Conservation (phyloP, 2,329 filamentous ascomycete species). For the Calonectria pteridis region DNA sequence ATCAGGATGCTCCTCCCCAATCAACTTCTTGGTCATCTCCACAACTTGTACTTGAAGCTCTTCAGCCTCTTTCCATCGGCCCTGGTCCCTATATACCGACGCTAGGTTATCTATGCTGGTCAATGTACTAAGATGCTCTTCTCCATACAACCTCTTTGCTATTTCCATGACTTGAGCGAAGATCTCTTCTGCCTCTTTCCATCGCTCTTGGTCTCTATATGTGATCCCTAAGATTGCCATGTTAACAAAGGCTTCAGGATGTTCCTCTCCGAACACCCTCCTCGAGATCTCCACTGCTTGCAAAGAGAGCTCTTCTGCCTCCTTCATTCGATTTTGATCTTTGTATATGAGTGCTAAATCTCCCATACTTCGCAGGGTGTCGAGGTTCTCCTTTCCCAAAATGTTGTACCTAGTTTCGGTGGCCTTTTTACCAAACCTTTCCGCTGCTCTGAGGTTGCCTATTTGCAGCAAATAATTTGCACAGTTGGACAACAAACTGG, state of each 20-base stretch:
- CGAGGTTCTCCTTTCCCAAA: background rate
- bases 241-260: no score
- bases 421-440: background rate
- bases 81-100: background rate
- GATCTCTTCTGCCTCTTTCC: background rate
- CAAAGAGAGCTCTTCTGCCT: no score
- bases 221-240: background rate
- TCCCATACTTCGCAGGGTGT: background rate
- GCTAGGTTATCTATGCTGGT: background rate
- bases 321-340: no score
- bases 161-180: background rate
- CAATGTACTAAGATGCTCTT: background rate
- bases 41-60: background rate
- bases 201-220: background rate
- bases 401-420: background rate
- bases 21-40: background rate
- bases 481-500: background rate
- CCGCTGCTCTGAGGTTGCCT: background rate
- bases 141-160: background rate
- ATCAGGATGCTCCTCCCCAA: background rate
- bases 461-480: background rate
- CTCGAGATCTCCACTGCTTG: background rate
- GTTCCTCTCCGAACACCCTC: background rate
- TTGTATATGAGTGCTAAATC: background rate
- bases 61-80: background rate